These are phyloP conservation scores for Pichia cactophila DNA, from an alignment of 1,139 yeast genomes.

Conservation along the genomic window DNA sequence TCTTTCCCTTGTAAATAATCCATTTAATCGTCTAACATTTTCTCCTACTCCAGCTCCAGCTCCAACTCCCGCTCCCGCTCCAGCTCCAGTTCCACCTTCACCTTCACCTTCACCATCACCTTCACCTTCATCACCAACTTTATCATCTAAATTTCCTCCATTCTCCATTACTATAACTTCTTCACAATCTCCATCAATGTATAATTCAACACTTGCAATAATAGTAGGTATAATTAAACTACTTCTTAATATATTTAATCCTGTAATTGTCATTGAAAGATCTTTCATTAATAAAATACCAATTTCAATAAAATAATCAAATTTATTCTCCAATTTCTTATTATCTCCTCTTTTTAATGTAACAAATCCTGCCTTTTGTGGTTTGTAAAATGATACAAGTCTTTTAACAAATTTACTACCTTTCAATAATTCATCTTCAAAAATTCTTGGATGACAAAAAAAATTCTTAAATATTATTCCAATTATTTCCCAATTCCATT, in stretches of 20 bases:
- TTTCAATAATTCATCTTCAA: slow-evolving; percentile 77
- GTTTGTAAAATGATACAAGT: slow-evolving; percentile 78
- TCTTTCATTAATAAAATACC: slow-evolving; percentile 70
- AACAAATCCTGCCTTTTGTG: slow-evolving; percentile 63
- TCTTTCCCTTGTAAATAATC: slow-evolving; percentile 42
- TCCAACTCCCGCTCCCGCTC: neutral
- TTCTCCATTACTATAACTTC: neutral
- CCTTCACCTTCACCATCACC: neutral
- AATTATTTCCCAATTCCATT: slow-evolving; percentile 84
- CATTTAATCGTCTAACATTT: neutral
- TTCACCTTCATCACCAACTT: neutral
- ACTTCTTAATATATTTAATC: slow-evolving; percentile 58
- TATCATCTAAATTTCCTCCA: neutral
- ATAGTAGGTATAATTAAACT: slow-evolving; percentile 67
- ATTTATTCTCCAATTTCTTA: slow-evolving; percentile 35
- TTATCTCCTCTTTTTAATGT: neutral
- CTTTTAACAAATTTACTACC: slow-evolving; percentile 84
- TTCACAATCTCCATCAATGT: slow-evolving; percentile 55
- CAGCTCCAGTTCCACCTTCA: slow-evolving; percentile 19
- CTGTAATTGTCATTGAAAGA: slow-evolving; percentile 56
- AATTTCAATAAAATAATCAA: slow-evolving; percentile 27
- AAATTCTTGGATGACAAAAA: slow-evolving; percentile 54
- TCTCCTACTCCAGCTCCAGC: no score
- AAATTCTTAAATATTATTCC: slow-evolving; percentile 74
- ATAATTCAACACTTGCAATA: slow-evolving; percentile 53